Conservation (phyloP, 352 stramenopile species). For the Elongisporangium undulatum region DNA sequence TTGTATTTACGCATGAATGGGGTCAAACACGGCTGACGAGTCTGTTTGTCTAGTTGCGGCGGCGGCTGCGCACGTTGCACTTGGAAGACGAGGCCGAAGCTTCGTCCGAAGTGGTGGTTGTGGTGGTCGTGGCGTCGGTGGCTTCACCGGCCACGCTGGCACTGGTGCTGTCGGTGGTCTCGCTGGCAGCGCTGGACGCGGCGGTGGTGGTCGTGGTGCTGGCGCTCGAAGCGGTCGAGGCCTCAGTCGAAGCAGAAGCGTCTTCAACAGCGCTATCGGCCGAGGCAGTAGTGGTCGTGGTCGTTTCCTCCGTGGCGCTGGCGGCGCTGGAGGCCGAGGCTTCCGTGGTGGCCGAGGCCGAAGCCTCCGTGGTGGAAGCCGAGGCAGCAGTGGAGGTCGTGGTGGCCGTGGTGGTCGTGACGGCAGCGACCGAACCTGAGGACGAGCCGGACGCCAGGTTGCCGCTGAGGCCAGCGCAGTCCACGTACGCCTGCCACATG, state of each 20-base stretch:
- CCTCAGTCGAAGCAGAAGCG: constrained; percentile 5
- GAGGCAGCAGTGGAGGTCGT: constrained; percentile 5
- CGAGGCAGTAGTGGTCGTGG: constrained; percentile 1
- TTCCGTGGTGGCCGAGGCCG: constrained; percentile 7
- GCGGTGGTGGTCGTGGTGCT: constrained; percentile 1
- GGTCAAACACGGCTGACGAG: background rate
- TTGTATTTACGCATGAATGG: background rate
- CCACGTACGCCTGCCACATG: constrained; percentile 54
- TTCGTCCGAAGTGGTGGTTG: constrained; percentile 4
- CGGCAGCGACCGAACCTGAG: constrained; percentile 1
- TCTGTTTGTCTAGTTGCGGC: constrained; percentile 3
- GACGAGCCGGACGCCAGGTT: background rate
- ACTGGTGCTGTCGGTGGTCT: background rate
- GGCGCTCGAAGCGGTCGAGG: constrained; percentile 2
- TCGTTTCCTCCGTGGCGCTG: constrained; percentile 4
- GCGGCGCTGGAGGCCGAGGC: constrained; percentile 2
- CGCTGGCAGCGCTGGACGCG: background rate
- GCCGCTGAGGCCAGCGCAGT: constrained; percentile 27
- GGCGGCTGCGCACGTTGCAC: constrained; percentile 4
- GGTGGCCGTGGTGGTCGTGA: constrained; percentile 6
- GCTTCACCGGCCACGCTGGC: constrained; percentile 2
- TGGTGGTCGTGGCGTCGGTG: background rate
- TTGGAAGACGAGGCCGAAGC: background rate
- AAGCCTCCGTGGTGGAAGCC: constrained; percentile 8
- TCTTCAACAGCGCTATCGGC: constrained; percentile 6